phyloP scores from a whole-genome alignment of 768 basidiomycete species.

The Psilocybe cyanescens region DNA sequence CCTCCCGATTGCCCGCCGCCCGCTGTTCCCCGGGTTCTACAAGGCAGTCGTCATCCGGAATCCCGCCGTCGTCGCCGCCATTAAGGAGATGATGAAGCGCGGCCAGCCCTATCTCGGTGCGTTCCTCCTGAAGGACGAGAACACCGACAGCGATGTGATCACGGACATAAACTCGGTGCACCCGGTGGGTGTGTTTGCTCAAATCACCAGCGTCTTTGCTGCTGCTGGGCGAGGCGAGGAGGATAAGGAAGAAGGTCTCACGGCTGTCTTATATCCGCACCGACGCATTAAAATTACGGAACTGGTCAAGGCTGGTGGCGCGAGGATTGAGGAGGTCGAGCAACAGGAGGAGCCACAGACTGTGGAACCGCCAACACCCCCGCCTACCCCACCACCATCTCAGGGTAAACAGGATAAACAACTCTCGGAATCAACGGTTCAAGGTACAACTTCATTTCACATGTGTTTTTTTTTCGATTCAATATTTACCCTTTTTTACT shows the following conservation, averaged over 20 bases:
- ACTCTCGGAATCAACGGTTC: conserved; percentile 8
- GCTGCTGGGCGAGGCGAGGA: conserved; percentile 59
- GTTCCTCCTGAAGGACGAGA: conserved; percentile 93
- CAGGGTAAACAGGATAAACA: conserved; percentile 18
- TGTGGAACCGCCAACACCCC: conserved; percentile 52
- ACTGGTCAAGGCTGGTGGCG: conserved; percentile 69
- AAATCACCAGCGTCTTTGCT: conserved; percentile 92
- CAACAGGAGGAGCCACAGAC: conserved; percentile 51
- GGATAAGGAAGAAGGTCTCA: conserved; percentile 86
- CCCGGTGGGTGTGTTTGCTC: conserved; percentile 93
- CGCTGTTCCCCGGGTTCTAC: conserved; percentile 97
- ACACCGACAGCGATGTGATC: conserved; percentile 91
- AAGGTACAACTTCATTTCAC: neutral
- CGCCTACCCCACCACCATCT: conserved; percentile 28
- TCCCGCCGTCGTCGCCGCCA: conserved; percentile 87
- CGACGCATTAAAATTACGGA: conserved; percentile 88
- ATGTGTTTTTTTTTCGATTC: too few relatives aligned
- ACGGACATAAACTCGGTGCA: conserved; percentile 88
- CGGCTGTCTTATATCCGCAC: conserved; percentile 94
- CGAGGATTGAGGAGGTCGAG: conserved; percentile 28
- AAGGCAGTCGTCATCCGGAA: conserved; percentile 95
- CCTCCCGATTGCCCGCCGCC: conserved; percentile 92
- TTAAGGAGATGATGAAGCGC: conserved; percentile 96
- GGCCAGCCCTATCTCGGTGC: conserved; percentile 98
- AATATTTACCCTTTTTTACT: neutral